Evolutionary conservation across 225 moss, liverwort and hornwort species (phyloP).

Genomic region (Sphagnum tenellum): DNA sequence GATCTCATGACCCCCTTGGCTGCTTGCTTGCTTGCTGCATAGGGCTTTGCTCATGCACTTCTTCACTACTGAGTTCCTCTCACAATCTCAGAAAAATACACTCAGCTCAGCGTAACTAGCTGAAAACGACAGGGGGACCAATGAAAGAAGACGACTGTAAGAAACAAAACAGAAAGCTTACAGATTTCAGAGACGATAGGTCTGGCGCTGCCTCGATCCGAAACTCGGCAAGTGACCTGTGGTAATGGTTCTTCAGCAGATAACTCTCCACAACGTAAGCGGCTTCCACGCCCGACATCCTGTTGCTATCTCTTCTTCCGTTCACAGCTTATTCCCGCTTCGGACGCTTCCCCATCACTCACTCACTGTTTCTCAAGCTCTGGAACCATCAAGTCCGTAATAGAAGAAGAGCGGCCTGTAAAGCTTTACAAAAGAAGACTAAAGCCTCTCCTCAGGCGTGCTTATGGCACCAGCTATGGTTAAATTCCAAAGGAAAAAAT

Average conservation of each 20-base stretch:
- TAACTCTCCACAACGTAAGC: conserved; percentile 33
- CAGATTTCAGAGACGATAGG: conserved; percentile 13
- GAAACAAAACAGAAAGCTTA: not conserved
- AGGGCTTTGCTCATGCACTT: too few relatives aligned
- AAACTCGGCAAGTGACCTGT: conserved; percentile 20
- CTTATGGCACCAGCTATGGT: too few relatives aligned
- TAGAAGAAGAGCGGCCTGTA: too few relatives aligned
- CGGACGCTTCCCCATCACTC: not conserved
- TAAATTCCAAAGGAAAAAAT: too few relatives aligned
- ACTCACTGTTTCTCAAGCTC: too few relatives aligned
- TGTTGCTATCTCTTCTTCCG: conserved; percentile 4
- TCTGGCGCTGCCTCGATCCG: conserved; percentile 19
- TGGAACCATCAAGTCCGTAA: too few relatives aligned
- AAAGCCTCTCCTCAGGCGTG: too few relatives aligned
- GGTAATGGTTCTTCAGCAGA: conserved; percentile 19
- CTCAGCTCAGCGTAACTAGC: not conserved
- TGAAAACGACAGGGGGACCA: not conserved
- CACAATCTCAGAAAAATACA: not conserved
- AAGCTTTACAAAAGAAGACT: too few relatives aligned
- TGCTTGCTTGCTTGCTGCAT: not conserved
- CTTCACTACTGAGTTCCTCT: not conserved
- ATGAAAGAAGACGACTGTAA: not conserved
- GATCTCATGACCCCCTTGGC: too few relatives aligned
- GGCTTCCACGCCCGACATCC: conserved; percentile 24
- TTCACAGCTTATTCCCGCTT: conserved; percentile 8